A percentile compares a stretch with the other conserved stretches of the same genome.
Conservation (phyloP, 352 stramenopile genomes). For the Pythium utonaiense region DNA sequence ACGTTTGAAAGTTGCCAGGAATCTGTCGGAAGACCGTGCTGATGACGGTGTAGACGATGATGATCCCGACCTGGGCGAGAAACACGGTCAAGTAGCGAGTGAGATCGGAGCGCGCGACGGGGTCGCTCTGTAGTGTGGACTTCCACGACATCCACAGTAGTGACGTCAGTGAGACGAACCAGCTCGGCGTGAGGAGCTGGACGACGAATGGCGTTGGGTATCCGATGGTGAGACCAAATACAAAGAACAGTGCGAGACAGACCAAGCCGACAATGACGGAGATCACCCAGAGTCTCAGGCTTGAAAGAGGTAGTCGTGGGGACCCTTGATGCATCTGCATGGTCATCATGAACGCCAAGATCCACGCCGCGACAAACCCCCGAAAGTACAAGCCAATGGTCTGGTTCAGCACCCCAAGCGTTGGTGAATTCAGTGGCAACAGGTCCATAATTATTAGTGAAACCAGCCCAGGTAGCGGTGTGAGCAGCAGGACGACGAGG, state of each 20-base stretch:
- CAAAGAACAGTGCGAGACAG: not conserved
- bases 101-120: not conserved
- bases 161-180: not conserved
- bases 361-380: not conserved
- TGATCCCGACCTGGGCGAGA: not conserved
- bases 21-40: slow-evolving; percentile 1
- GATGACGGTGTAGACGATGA: slow-evolving; percentile 3
- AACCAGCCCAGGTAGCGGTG: not conserved
- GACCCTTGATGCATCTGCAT: slow-evolving; percentile 1
- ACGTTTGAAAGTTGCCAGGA: not conserved
- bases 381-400: slow-evolving; percentile 7
- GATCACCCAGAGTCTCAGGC: not conserved
- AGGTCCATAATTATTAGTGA: not conserved
- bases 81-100: not conserved
- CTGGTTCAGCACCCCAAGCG: not conserved
- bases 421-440: not conserved
- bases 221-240: not conserved
- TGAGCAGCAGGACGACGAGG: not conserved
- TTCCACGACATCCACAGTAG: not conserved
- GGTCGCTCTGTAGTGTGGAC: not conserved
- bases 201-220: slow-evolving; percentile 9
- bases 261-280: not conserved
- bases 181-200: not conserved
- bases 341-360: slow-evolving; percentile 5
- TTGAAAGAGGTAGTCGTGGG: slow-evolving; percentile 2